phyloP scores from a whole-genome alignment of 148 eudicot genomes.

The Salicornia ramosissima region DNA sequence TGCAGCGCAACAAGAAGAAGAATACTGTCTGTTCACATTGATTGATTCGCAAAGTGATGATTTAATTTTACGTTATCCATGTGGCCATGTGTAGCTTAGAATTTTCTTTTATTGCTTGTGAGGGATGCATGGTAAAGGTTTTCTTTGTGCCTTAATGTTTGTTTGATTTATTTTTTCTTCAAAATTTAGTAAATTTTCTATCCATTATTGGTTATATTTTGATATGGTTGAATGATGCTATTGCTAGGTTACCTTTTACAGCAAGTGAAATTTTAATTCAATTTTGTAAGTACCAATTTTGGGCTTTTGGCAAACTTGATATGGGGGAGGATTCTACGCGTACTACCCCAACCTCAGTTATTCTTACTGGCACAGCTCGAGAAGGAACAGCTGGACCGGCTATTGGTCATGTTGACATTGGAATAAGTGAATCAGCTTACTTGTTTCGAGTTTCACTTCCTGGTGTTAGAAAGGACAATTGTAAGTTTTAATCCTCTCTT shows the following conservation, averaged over 20 bases:
- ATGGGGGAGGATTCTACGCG: constrained; percentile 28
- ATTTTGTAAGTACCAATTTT: constrained; percentile 6
- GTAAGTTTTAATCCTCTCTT: constrained; percentile 27
- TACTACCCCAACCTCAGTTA: constrained; percentile 18
- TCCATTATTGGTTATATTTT: not conserved
- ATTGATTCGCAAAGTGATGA: no score
- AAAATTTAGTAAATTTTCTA: not conserved
- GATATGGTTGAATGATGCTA: not conserved
- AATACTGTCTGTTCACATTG: no score
- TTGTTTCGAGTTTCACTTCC: constrained; percentile 78
- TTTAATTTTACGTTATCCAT: no score
- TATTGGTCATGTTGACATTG: constrained; percentile 78
- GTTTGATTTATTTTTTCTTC: no score
- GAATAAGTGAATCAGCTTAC: constrained; percentile 54
- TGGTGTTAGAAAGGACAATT: constrained; percentile 76
- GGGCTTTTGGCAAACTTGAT: constrained; percentile 5
- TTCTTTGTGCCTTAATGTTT: no score
- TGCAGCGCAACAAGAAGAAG: no score
- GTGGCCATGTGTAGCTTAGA: no score
- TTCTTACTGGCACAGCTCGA: constrained; percentile 67
- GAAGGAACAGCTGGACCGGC: constrained; percentile 59
- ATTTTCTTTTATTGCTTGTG: no score
- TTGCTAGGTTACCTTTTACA: constrained; percentile 1
- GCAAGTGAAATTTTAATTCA: not conserved
- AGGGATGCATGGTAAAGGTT: no score